Conservation (phyloP, 768 basidiomycete species). For the Mrakia hoshinonis region DNA sequence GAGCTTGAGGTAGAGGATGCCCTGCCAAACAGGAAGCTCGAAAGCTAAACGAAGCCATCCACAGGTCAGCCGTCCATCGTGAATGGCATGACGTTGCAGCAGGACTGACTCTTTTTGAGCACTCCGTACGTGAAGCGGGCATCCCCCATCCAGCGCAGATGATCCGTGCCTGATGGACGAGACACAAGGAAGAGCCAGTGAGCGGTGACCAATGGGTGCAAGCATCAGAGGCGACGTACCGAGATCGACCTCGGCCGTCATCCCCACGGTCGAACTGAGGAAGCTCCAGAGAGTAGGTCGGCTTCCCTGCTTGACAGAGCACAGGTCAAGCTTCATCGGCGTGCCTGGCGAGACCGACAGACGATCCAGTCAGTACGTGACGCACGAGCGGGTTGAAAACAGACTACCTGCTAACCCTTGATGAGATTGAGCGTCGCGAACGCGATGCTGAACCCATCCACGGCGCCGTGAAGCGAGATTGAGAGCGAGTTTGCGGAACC, state of each 20-base stretch:
- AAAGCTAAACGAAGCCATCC: conserved; percentile 27
- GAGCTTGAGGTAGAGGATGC: conserved; percentile 36
- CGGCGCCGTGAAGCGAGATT: conserved; percentile 32
- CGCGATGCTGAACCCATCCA: conserved; percentile 38
- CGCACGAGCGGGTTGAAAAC: neutral
- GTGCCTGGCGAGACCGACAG: conserved; percentile 17
- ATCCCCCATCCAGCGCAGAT: conserved; percentile 42
- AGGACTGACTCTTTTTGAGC: conserved; percentile 32
- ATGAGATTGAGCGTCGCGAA: conserved; percentile 39
- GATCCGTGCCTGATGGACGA: conserved; percentile 36
- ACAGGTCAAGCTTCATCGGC: conserved; percentile 37
- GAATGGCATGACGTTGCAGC: neutral
- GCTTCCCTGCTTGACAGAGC: conserved; percentile 34
- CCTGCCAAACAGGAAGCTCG: conserved; percentile 29
- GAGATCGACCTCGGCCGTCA: conserved; percentile 35
- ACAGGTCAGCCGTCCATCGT: neutral
- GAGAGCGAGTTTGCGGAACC: conserved; percentile 29
- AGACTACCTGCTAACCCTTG: conserved; percentile 34
- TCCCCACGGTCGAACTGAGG: conserved; percentile 36
- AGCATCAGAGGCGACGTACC: conserved; percentile 11
- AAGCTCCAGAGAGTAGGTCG: conserved; percentile 34
- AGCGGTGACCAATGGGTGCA: neutral
- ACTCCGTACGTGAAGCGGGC: conserved; percentile 39
- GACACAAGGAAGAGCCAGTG: conserved; percentile 30
- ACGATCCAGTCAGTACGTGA: neutral